Conservation (phyloP, 495 filamentous ascomycete genomes). For the Lepraria neglecta region DNA sequence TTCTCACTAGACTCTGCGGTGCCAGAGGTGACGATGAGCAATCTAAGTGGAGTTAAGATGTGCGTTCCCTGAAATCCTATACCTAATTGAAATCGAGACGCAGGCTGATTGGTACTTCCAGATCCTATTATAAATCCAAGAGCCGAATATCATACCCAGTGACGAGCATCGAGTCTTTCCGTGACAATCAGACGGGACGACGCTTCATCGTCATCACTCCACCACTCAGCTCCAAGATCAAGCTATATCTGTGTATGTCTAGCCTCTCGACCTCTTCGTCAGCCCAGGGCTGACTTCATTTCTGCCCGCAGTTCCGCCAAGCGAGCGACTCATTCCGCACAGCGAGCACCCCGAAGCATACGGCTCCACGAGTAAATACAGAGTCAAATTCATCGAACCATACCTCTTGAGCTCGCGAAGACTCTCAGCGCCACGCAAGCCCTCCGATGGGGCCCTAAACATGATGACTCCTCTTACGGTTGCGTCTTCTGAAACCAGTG, state of each 20-base stretch:
- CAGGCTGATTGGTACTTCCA: not conserved
- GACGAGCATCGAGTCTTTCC: slow-evolving; percentile 17
- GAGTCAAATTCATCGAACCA: slow-evolving; percentile 18
- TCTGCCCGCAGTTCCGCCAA: slow-evolving; percentile 2
- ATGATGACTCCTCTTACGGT: slow-evolving; percentile 3
- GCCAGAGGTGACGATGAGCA: slow-evolving; percentile 13
- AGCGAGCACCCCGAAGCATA: slow-evolving; percentile 21
- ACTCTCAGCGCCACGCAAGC: not conserved
- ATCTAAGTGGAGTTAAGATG: slow-evolving; percentile 9
- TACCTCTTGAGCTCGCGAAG: slow-evolving; percentile 15
- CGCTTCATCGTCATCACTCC: slow-evolving; percentile 20
- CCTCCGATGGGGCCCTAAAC: slow-evolving; percentile 12
- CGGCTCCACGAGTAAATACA: slow-evolving; percentile 11
- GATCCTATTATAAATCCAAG: slow-evolving; percentile 13
- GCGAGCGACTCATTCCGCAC: slow-evolving; percentile 16
- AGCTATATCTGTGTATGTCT: slow-evolving; percentile 13
- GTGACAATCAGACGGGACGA: slow-evolving; percentile 12
- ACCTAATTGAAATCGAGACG: not conserved
- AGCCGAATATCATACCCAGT: slow-evolving; percentile 12
- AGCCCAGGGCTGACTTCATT: not conserved
- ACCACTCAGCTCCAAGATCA: slow-evolving; percentile 15
- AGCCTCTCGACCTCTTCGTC: not conserved
- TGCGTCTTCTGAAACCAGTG: slow-evolving; percentile 18
- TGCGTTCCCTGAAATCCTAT: not conserved
- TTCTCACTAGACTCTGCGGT: slow-evolving; percentile 12